Evolutionary conservation across 495 filamentous ascomycete genomes (phyloP), one percentile per base, ranked within the genome.

Genomic region (Neurospora cerealis): DNA sequence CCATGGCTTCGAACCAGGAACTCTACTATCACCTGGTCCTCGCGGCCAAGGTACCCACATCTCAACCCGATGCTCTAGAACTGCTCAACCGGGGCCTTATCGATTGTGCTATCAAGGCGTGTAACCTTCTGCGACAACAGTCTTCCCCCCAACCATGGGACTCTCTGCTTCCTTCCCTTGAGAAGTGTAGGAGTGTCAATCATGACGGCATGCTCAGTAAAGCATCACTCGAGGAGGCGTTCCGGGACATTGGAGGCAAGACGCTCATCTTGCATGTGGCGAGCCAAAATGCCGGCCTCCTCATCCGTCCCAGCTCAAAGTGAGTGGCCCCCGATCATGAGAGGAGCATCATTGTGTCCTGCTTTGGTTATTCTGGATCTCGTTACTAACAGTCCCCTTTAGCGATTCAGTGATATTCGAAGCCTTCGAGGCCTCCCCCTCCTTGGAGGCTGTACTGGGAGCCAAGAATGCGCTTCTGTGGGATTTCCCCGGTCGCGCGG

Each of bases 281-380:
- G 32, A 81, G 84, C 66, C 89, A 90, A 74, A 91, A 90, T 83
- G 86, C 89, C 4, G 87, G 82, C 13, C 71, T 90, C 15, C 75
- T 90, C 6, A 80, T 91, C 38, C 83, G 84, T 46, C 78, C 80
- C 8, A 77, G 81, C 15, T 41, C 39, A 4, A 17, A 70, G 86
- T 87, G 75, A 83, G 87, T 84, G 32, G 34, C 70, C 60, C 54
- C 54, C 54, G 15, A 19, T 8, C 54, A 34, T 8, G 5, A 62
- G 21, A 62, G 21, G 24, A 62, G 5, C 24, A 32, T 62, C 24
- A 62, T 4, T 62, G 5, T 62, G 5, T 32, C 11, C 24, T 32
- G 6, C 13, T 32, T 62, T 66, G 54, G 54, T 36, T 19, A 34
- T 60, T 32, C 2, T 60, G 48, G 2, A 28, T 13, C 11, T 60